Percentiles rank a stretch among this genome's conserved stretches.
Evolutionary conservation across 306 rosid species (phyloP).

Genomic region (Adenanthera pavonina): DNA sequence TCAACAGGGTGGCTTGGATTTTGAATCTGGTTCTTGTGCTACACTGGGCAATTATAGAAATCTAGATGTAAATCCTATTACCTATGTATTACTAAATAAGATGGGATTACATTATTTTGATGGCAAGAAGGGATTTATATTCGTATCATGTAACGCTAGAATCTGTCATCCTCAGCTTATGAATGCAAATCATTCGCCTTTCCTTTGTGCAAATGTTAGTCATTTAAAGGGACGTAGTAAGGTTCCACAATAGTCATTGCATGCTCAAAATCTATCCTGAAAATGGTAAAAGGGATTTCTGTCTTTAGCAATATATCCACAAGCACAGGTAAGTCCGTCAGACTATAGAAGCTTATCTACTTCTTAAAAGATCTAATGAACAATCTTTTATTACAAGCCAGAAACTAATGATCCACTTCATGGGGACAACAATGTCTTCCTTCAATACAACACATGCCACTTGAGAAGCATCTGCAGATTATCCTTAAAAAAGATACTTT

Average conservation of each 20-base stretch:
- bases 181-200: slow-evolving; percentile 37
- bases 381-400: slow-evolving; percentile 58
- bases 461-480: not conserved
- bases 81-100: not conserved
- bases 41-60: not conserved
- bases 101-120: not conserved
- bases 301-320: slow-evolving; percentile 73
- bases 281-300: not conserved
- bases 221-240: slow-evolving; percentile 7
- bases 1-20: slow-evolving; percentile 3
- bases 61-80: not conserved
- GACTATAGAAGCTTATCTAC: slow-evolving; percentile 64
- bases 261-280: slow-evolving; percentile 72
- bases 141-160: not conserved
- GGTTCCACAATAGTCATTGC: slow-evolving; percentile 71
- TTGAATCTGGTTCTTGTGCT: slow-evolving; percentile 15
- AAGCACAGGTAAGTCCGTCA: slow-evolving; percentile 53
- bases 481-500: not conserved
- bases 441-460: not conserved
- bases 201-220: slow-evolving; percentile 30
- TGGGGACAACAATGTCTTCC: not conserved
- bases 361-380: slow-evolving; percentile 68
- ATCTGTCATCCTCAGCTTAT: not conserved
- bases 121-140: not conserved
- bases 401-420: slow-evolving; percentile 76